phyloP scores from a whole-genome alignment of 148 eudicot species.

The Arctostaphylos glauca region DNA sequence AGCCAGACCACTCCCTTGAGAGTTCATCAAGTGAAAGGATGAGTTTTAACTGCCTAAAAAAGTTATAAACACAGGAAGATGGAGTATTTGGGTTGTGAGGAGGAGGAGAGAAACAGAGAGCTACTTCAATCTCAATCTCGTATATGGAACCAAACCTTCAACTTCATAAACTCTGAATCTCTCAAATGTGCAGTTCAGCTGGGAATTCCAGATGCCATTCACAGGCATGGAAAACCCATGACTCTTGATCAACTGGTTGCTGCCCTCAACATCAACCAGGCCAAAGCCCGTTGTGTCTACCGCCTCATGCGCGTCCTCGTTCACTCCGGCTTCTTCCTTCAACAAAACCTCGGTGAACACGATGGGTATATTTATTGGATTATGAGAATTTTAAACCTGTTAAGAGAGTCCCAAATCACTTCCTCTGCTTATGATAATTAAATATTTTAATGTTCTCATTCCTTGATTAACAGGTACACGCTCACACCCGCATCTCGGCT shows the following conservation, averaged over 20 bases:
- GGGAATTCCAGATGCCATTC: constrained; percentile 8
- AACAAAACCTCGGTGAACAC: not conserved
- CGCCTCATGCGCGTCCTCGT: constrained; percentile 12
- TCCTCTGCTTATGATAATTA: too few relatives aligned
- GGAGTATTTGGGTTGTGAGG: too few relatives aligned
- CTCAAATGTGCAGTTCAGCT: constrained; percentile 8
- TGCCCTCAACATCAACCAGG: not conserved
- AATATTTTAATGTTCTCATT: too few relatives aligned
- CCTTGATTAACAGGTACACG: not conserved
- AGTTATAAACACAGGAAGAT: too few relatives aligned
- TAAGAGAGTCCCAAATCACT: too few relatives aligned
- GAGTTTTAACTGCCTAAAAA: too few relatives aligned
- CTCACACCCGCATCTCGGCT: not conserved
- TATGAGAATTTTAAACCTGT: too few relatives aligned
- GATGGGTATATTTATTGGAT: not conserved
- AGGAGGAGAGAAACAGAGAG: not conserved
- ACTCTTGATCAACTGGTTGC: not conserved
- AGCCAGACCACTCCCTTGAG: too few relatives aligned
- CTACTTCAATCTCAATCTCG: not conserved
- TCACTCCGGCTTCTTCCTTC: not conserved
- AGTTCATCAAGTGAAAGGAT: too few relatives aligned
- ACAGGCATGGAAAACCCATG: constrained; percentile 6
- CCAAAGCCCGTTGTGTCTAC: not conserved
- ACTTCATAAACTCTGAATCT: not conserved
- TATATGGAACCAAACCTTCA: not conserved